These are phyloP conservation scores for Cladorrhinum sp. DNA, from an alignment of 2,329 filamentous ascomycete genomes.

Conservation along the genomic window DNA sequence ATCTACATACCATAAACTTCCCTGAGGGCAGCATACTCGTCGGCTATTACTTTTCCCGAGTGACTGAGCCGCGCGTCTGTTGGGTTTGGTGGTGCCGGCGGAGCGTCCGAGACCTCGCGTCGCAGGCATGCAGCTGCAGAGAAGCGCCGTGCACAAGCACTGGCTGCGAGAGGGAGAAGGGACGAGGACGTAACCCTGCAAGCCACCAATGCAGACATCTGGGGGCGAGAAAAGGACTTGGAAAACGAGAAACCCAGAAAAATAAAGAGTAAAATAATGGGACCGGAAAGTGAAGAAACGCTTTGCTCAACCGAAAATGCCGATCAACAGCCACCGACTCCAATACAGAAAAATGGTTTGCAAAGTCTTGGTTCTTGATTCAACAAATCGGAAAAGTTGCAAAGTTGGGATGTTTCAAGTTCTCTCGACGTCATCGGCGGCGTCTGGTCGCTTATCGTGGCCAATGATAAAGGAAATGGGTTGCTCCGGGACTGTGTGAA, in stretches of 20 bases:
- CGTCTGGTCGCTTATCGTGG: not conserved
- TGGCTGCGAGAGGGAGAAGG: not conserved
- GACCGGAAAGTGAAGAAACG: not conserved
- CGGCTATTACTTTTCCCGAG: conserved; percentile 24
- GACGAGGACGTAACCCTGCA: not conserved
- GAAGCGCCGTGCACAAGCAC: conserved; percentile 8
- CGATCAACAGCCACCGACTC: not conserved
- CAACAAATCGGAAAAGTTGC: not conserved
- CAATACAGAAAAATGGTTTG: not conserved
- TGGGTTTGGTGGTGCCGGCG: not conserved
- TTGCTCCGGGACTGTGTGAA: not conserved
- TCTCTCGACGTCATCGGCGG: not conserved
- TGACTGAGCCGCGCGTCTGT: conserved; percentile 23
- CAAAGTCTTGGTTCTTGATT: not conserved
- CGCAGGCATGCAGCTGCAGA: conserved; percentile 14
- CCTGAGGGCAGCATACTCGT: conserved; percentile 25
- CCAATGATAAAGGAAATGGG: not conserved
- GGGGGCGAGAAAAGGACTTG: not conserved
- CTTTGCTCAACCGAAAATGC: not conserved
- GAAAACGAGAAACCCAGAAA: not conserved
- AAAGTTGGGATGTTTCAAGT: not conserved
- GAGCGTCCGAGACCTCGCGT: conserved; percentile 4
- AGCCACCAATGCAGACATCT: not conserved
- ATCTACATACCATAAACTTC: conserved; percentile 23
- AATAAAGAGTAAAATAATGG: not conserved